Conservation (phyloP, 2,329 filamentous ascomycete genomes). For the Sphaerostilbella broomeana region DNA sequence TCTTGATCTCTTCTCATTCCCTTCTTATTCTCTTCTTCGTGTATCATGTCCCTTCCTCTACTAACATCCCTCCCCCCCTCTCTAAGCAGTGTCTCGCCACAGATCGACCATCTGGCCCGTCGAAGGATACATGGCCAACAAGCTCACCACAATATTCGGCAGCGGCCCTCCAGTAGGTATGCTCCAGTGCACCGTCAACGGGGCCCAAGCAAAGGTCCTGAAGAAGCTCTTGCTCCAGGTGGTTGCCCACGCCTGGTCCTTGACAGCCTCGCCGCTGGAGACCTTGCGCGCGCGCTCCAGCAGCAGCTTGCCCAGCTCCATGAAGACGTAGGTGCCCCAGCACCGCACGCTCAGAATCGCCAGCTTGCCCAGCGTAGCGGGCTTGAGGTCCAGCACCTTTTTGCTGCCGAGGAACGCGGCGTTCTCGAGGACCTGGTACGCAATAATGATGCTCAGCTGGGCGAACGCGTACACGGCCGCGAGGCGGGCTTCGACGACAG, state of each 20-base stretch:
- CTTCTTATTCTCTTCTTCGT: too few species aligned
- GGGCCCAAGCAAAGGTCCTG: slow-evolving; percentile 69
- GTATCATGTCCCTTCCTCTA: too few species aligned
- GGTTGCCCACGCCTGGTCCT: slow-evolving; percentile 36
- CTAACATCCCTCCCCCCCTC: too few species aligned
- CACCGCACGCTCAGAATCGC: slow-evolving; percentile 69
- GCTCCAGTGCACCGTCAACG: slow-evolving; percentile 80
- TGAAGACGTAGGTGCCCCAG: slow-evolving; percentile 71
- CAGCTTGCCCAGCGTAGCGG: slow-evolving; percentile 52
- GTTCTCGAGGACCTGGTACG: slow-evolving; percentile 80
- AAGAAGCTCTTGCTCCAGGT: slow-evolving; percentile 61
- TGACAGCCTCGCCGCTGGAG: slow-evolving; percentile 25
- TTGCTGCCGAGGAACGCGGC: slow-evolving; percentile 68
- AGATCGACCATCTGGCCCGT: slow-evolving; percentile 38
- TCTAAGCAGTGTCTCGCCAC: slow-evolving; percentile 35
- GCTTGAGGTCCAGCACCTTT: slow-evolving; percentile 56
- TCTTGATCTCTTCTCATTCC: too few species aligned
- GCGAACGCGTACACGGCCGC: slow-evolving; percentile 52
- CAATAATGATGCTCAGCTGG: slow-evolving; percentile 60
- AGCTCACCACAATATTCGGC: slow-evolving; percentile 34
- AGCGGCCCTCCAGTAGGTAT: slow-evolving; percentile 51
- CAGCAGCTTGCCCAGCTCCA: slow-evolving; percentile 65
- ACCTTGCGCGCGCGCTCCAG: slow-evolving; percentile 38
- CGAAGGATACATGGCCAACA: slow-evolving; percentile 40
- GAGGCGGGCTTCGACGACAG: slow-evolving; percentile 28